Base-by-base conservation (phyloP, 2,329 filamentous ascomycete species). In the Xylariaceae sp. region DNA sequence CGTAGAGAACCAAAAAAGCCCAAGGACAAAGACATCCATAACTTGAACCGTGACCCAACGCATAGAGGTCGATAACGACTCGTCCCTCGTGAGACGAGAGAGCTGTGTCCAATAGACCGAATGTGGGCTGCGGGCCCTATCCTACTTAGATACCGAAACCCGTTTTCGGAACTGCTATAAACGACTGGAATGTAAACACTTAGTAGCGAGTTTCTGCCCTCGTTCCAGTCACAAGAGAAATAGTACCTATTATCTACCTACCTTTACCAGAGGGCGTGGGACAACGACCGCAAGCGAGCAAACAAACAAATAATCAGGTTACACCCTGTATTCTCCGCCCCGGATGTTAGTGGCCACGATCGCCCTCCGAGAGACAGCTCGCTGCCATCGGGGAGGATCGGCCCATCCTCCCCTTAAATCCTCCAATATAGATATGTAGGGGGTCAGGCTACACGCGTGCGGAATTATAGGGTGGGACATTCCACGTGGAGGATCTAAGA, bases 361-460 rank as follows among this genome's bases (percentile, higher is more conserved):
- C 50, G 44, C 44, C 29, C 44, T 47, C 29, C 20, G n/a, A 29
- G 18, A 16, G n/a, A 32, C 44, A 14, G 29, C n/a, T 29, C 32
- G n/a, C 16, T 41, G 12, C 20, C 18, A 52, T 52, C 50, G 50
- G 43, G 26, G 50, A 44, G 44, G 37, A 20, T 52, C 26, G 14
- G n/a, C 19, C 19, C 16, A 4, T 16, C 32, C 6, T 10, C 32
- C 32, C 32, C 32, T 16, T 14, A 12, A 14, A 37, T 12, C 32
- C 32, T 14, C 12, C 32, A 10, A 3, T 37, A 16, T 37, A 16
- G 6, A 3, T 12, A 12, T 37, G 32, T 37, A 37, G 23, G 23
- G 23, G 4, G 9, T 26, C 23, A 4, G 23, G 23, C 23, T 9
- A 9, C 9, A 26, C 23, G 9, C 23, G 23, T 26, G 23, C 4